phyloP scores from a whole-genome alignment of 169 alveolate genomes.

The Plasmodium yoelii region DNA sequence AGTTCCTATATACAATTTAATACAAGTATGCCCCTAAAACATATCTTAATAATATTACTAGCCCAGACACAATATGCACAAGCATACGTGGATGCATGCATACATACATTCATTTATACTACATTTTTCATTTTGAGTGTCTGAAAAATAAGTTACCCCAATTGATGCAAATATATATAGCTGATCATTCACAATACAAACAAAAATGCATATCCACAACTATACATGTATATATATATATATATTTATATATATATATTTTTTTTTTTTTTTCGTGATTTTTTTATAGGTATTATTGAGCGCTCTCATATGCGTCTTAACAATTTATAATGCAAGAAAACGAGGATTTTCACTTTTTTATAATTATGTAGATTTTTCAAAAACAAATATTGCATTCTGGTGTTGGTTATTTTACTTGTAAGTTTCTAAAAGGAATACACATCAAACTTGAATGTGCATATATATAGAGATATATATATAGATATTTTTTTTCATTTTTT shows the following conservation, averaged over 20 bases:
- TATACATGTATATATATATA: not conserved
- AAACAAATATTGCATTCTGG: constrained; percentile 44
- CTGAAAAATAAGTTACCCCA: no score
- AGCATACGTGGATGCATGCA: no score
- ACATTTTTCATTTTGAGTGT: no score
- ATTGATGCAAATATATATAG: no score
- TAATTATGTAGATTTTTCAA: constrained; percentile 34
- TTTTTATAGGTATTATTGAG: constrained; percentile 35
- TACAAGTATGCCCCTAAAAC: constrained; percentile 14
- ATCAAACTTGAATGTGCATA: not conserved
- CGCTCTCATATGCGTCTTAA: constrained; percentile 17
- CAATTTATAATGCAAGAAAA: constrained; percentile 33
- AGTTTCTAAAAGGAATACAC: constrained; percentile 2
- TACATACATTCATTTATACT: no score
- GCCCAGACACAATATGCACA: no score
- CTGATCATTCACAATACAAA: no score
- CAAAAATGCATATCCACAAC: not conserved
- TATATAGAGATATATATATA: not conserved
- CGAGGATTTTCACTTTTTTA: constrained; percentile 27
- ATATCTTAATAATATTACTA: no score
- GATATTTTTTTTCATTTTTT: no score
- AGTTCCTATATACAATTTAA: constrained; percentile 28
- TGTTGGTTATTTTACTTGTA: constrained; percentile 67
- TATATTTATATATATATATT: no score
- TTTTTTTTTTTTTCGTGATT: not conserved